These are phyloP conservation scores for Sporisorium reilianum DNA, from an alignment of 1,284 basidiomycete species.

Conservation along the genomic window DNA sequence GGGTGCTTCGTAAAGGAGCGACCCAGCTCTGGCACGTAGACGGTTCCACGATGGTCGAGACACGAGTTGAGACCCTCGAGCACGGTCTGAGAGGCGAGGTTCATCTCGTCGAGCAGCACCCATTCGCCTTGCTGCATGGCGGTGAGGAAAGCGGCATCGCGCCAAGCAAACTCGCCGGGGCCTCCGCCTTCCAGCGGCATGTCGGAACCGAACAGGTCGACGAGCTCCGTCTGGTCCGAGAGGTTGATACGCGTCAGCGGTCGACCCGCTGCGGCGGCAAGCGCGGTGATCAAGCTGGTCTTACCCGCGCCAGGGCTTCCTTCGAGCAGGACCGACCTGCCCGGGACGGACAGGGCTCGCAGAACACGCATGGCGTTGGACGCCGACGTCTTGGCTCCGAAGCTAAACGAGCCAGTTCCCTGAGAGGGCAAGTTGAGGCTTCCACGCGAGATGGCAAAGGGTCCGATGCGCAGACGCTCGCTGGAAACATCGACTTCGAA, in stretches of 20 bases:
- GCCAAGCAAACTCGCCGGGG: slow-evolving; percentile 96
- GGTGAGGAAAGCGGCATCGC: slow-evolving; percentile 92
- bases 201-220: slow-evolving; percentile 96
- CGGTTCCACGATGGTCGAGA: slow-evolving; percentile 93
- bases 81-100: slow-evolving; percentile 89
- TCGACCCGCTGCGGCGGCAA: slow-evolving; percentile 84
- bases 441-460: slow-evolving; percentile 81
- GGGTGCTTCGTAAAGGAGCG: slow-evolving; percentile 89
- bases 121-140: slow-evolving; percentile 82
- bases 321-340: slow-evolving; percentile 92
- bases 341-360: slow-evolving; percentile 84
- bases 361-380: slow-evolving; percentile 90
- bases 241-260: slow-evolving; percentile 94
- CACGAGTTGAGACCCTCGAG: slow-evolving; percentile 97
- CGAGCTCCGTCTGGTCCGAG: slow-evolving; percentile 97
- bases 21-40: slow-evolving; percentile 94
- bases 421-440: slow-evolving; percentile 56
- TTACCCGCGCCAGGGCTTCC: slow-evolving; percentile 99
- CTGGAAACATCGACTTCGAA: slow-evolving; percentile 65
- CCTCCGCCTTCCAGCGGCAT: slow-evolving; percentile 91
- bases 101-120: slow-evolving; percentile 99
- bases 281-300: slow-evolving; percentile 89
- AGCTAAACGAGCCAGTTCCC: slow-evolving; percentile 75
- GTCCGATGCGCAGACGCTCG: slow-evolving; percentile 77
- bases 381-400: slow-evolving; percentile 87